Base-by-base conservation (phyloP, 2,329 filamentous ascomycete genomes). In the Sporothrix brunneoviolacea region DNA sequence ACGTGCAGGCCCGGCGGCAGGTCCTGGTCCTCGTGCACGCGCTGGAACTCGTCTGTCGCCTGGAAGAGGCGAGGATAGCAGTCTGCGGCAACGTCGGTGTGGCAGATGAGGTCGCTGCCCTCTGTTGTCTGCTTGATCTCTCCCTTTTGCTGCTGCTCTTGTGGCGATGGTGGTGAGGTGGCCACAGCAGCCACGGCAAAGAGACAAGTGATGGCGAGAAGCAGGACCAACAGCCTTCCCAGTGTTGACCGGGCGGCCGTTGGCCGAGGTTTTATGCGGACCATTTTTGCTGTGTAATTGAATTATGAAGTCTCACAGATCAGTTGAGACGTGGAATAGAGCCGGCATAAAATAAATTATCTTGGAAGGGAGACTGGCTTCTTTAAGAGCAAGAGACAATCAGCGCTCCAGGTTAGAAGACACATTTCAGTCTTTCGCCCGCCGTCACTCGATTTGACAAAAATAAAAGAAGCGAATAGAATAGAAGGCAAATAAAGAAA, bases 1-100 rank as follows among this genome's bases (percentile, higher is more conserved):
- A 86, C 74, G 61, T 87, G 83, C 4, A 87, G 72, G 6, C 83
- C 83, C 0, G 72, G 66, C 1, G 83, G 83, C 4, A 87, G 61
- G 33, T 84, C 76, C 62, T 87, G 83, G 57, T 84, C 83, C 32
- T 79, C 73, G 53, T 73, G 79, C 36, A 87, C 72, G 8, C 66
- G 60, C 62, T 84, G 81, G 56, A 86, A 87, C 51, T 84, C 74
- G 42, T 82, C 67, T 1, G 82, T 86, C 1, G 83, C 70, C 50
- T 76, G 70, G 54, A 87, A 87, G 2, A 83, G 55, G 42, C 73
- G 75, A 2, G 83, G 81, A 57, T 87, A 87, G 64, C 83, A 87
- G 52, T 84, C 82, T 40, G 72, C 65, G 0, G 72, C 68, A 58
- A 83, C 72, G 42, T 73, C 68, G 37, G 77, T 79, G 62, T 83